A percentile compares a stretch with the other conserved stretches of the same genome.
These are phyloP conservation scores for Penicillium pulvis DNA, from an alignment of 495 filamentous ascomycete genomes.

Conservation along the genomic window DNA sequence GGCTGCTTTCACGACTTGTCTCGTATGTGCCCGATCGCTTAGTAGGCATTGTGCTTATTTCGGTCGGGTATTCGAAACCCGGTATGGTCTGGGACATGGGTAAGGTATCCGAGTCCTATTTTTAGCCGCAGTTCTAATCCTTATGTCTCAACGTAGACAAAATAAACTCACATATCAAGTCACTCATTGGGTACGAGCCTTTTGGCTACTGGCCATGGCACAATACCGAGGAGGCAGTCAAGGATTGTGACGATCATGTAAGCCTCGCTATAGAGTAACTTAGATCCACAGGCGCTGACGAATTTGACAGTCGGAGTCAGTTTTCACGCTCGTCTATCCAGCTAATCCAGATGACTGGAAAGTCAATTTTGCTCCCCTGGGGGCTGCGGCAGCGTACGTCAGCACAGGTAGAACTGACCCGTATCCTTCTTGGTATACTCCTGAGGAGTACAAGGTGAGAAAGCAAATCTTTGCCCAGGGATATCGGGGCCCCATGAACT, in stretches of 20 bases:
- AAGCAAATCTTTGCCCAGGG: background rate
- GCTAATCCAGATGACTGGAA: constrained; percentile 2
- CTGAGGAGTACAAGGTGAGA: background rate
- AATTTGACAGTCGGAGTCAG: background rate
- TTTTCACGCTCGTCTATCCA: background rate
- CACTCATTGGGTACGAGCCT: background rate
- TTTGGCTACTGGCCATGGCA: constrained; percentile 1
- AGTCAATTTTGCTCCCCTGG: background rate
- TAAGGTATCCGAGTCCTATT: background rate
- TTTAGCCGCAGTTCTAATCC: background rate
- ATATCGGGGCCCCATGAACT: background rate
- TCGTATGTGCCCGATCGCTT: constrained; percentile 1
- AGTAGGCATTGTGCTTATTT: background rate
- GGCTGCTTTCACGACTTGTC: constrained; percentile 1
- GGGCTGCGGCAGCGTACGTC: background rate
- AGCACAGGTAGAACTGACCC: background rate
- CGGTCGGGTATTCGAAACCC: background rate
- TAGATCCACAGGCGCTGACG: background rate
- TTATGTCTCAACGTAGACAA: background rate
- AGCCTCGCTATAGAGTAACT: background rate
- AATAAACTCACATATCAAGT: background rate
- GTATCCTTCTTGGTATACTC: background rate
- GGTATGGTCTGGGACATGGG: background rate
- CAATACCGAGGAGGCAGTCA: background rate
- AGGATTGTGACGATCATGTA: constrained; percentile 1